A percentile compares a stretch with the other conserved stretches of the same genome.
Conservation (phyloP, 176 grass and related monocot species). For the Juncus effusus region DNA sequence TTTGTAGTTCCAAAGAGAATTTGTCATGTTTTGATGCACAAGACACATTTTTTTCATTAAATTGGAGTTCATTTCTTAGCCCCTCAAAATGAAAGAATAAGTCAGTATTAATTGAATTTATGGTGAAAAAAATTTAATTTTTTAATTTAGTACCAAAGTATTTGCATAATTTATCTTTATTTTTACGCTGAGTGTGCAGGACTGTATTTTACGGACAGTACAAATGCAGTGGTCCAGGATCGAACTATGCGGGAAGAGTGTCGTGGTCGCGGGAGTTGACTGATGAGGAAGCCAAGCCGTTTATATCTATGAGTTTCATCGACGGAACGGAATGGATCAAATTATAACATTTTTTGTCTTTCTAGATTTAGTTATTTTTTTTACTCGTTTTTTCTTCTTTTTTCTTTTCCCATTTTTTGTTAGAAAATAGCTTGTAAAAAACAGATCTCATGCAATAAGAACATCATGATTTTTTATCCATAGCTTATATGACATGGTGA, state of each 20-base stretch:
- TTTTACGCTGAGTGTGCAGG: conserved; percentile 38
- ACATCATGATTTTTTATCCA: not conserved
- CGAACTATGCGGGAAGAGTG: conserved; percentile 57
- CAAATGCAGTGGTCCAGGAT: conserved; percentile 68
- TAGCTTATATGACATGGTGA: too few species aligned
- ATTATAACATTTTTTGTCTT: conserved; percentile 26
- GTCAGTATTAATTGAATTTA: too few species aligned
- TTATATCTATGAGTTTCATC: conserved; percentile 77
- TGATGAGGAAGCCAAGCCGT: conserved; percentile 77
- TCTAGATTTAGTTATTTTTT: conserved; percentile 8
- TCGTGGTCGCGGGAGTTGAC: conserved; percentile 82
- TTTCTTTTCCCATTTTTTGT: not conserved
- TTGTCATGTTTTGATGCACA: too few species aligned
- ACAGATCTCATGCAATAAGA: conserved; percentile 17
- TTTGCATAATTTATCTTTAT: too few species aligned
- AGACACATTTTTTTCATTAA: too few species aligned
- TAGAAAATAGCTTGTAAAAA: conserved; percentile 29
- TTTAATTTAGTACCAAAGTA: too few species aligned
- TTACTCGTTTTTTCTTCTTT: not conserved
- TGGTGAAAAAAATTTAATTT: too few species aligned
- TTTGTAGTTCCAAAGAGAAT: too few species aligned
- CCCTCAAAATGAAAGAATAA: too few species aligned
- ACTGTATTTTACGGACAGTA: conserved; percentile 99
- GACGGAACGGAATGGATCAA: conserved; percentile 71
- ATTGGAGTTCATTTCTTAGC: too few species aligned